Conservation (phyloP, 2,329 filamentous ascomycete genomes). For the Neocatenulostroma microsporum region DNA sequence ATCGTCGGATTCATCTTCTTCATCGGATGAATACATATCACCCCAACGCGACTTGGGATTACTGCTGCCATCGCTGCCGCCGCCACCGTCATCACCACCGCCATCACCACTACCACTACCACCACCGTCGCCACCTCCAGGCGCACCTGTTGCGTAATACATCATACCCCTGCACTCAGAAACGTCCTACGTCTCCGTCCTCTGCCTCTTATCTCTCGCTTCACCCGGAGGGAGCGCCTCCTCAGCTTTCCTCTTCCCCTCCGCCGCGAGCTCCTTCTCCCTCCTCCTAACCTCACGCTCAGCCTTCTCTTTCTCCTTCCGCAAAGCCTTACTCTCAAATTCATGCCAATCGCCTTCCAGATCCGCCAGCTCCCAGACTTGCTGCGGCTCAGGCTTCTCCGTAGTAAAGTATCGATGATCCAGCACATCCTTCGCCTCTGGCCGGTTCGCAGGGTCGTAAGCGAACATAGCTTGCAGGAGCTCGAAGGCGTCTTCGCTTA, state of each 20-base stretch:
- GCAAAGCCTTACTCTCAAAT: slow-evolving; percentile 89
- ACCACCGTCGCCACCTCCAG: too few species aligned
- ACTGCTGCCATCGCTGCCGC: too few species aligned
- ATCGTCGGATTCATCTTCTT: too few species aligned
- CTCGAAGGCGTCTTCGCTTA: slow-evolving; percentile 75
- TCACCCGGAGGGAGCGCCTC: slow-evolving; percentile 8
- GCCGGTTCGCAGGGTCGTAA: slow-evolving; percentile 78
- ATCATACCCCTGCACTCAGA: too few species aligned
- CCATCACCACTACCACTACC: too few species aligned
- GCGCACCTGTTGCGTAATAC: too few species aligned
- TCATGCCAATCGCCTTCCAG: slow-evolving; percentile 97
- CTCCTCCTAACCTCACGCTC: slow-evolving; percentile 50
- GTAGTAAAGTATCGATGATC: slow-evolving; percentile 79
- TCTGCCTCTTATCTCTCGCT: slow-evolving; percentile 8
- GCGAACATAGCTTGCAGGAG: slow-evolving; percentile 76
- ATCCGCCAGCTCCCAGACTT: slow-evolving; percentile 72
- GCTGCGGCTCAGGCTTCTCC: slow-evolving; percentile 68
- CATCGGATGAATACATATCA: too few species aligned
- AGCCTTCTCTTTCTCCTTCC: slow-evolving; percentile 74
- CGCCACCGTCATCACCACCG: too few species aligned
- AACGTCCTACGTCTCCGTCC: too few species aligned
- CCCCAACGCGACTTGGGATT: too few species aligned
- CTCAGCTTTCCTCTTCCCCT: slow-evolving; percentile 27
- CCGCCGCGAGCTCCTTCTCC: slow-evolving; percentile 41
- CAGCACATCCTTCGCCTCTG: slow-evolving; percentile 74